A percentile compares a stretch with the other conserved stretches of the same genome.
Evolutionary conservation across 768 basidiomycete species (phyloP).

Genomic region (Naganishia friedmannii): DNA sequence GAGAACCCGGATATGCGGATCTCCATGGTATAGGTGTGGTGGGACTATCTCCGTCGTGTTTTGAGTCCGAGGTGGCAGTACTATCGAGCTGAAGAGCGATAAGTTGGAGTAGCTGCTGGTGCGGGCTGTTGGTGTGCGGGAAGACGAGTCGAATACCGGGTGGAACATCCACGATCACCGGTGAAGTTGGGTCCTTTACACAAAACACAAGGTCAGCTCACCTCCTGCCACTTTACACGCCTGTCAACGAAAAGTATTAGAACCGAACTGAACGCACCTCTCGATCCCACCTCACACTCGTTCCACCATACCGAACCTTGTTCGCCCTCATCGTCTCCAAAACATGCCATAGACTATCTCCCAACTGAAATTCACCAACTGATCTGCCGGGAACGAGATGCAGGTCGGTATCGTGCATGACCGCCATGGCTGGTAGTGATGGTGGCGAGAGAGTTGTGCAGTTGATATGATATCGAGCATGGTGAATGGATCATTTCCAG

Average conservation of each 20-base stretch:
- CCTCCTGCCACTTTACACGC: neutral
- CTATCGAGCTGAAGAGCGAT: slow-evolving; percentile 29
- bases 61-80: too few species aligned
- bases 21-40: too few species aligned
- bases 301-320: slow-evolving; percentile 40
- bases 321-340: slow-evolving; percentile 42
- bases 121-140: slow-evolving; percentile 33
- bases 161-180: slow-evolving; percentile 40
- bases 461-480: too few species aligned
- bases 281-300: slow-evolving; percentile 45
- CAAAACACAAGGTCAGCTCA: neutral
- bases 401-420: neutral
- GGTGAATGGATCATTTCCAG: too few species aligned
- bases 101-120: slow-evolving; percentile 35
- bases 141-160: slow-evolving; percentile 40
- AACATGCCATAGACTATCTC: slow-evolving; percentile 47
- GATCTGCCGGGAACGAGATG: slow-evolving; percentile 37
- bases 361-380: slow-evolving; percentile 45
- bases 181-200: slow-evolving; percentile 7
- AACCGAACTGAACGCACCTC: slow-evolving; percentile 35
- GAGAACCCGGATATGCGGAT: slow-evolving; percentile 23
- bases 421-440: neutral
- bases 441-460: too few species aligned
- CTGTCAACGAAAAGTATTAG: neutral
- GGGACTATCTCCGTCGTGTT: too few species aligned